Base-by-base conservation (phyloP, 1,139 yeast genomes). In the Hyphopichia fennica region DNA sequence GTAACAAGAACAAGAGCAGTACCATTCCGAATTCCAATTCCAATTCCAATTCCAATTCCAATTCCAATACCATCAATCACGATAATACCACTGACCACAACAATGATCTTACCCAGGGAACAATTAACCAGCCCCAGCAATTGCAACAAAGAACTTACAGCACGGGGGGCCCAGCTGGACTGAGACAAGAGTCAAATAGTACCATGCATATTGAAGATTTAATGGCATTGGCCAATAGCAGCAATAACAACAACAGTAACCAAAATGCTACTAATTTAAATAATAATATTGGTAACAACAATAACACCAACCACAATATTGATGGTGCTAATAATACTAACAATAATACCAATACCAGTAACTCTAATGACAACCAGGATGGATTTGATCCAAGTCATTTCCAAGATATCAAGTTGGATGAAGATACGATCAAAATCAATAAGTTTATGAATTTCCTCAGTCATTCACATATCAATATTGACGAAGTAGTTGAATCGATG, bases 401-500 rank as follows among this genome's bases (percentile, higher is more conserved):
- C 41, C 64, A 58, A 38, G 67, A 59, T 39, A 56, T 57, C 50
- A 57, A 64, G 42, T 51, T 60, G 15, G 76, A 70, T 43, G 72
- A 67, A 45, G 75, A 70, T 41, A 67, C 73, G 3, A 63, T 68
- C 28, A 64, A 81, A 38, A 65, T 79, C 34, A 72, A 75, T 44
- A 67, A 68, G 46, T 80, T 88, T 51, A 82, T 85, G 58, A 67
- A 73, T 29, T 88, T 86, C 54, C 62, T 88, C 49, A 90, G 88
- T 10, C 78, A 78, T 42, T 84, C 93, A 14, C 91, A 87, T 50
- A 78, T 90, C 11, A 86, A 89, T 56, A 62, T 89, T 32, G 87
- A 82, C 46, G 85, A 85, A 54, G 82, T 88, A 4, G 81, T 85
- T 38, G 95, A 87, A 49, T 83, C 89, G 7, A 81, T 88, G 37